These are phyloP conservation scores for Pyricularia sp. DNA, from an alignment of 2,329 filamentous ascomycete species.

Conservation along the genomic window DNA sequence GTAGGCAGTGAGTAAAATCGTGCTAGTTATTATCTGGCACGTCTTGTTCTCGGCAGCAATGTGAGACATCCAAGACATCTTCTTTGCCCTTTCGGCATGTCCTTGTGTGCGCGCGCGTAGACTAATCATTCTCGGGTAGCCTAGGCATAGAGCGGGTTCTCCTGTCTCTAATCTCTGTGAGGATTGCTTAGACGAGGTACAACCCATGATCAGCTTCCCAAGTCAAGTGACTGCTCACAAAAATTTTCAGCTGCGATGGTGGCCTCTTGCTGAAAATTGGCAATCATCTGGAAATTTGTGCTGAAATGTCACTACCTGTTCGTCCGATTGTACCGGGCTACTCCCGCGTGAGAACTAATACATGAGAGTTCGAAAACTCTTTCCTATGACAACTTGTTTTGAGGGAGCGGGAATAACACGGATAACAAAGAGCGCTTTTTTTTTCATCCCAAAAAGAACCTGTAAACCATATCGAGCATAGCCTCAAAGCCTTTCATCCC, in stretches of 20 bases:
- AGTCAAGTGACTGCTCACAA: background rate
- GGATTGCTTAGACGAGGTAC: background rate
- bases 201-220: background rate
- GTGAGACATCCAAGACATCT: background rate
- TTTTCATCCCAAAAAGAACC: background rate
- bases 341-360: background rate
- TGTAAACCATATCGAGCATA: background rate
- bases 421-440: background rate
- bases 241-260: background rate
- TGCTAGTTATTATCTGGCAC: background rate
- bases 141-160: no score
- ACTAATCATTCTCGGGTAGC: no score
- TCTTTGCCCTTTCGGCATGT: background rate
- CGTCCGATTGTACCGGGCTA: background rate
- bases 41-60: background rate
- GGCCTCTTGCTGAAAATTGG: background rate
- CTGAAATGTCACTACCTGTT: background rate
- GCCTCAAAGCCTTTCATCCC: background rate
- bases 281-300: background rate
- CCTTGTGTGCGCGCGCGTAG: no score
- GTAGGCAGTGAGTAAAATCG: background rate
- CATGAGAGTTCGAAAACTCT: background rate
- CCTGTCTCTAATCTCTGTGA: background rate
- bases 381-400: background rate
- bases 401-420: background rate